Evolutionary conservation across 2,329 filamentous ascomycete species (phyloP), one percentile per base, ranked within the genome.

Genomic region (Huntiella bhutanensis): DNA sequence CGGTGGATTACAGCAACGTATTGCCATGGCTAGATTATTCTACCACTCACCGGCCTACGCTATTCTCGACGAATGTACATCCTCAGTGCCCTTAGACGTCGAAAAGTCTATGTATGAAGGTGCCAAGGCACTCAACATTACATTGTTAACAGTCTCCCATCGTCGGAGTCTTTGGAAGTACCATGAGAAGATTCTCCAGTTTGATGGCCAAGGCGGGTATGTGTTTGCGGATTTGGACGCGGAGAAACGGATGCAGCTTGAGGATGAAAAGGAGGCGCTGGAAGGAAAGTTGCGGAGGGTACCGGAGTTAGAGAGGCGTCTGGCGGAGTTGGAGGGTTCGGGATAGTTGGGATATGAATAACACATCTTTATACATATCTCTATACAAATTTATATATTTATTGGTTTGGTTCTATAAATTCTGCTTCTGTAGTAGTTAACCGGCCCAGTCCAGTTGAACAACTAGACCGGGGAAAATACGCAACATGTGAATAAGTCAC

Each of bases 31-130:
- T 1, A 73, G 91, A 0, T 71, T 94, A 13, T 95, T 95, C 63
- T 96, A 96, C 62, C 88, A 96, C 63, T 71, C 77, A 7, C 88
- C 88, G 0, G 80, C 82, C 55, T 96, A 94, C 60, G 91, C 91
- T 8, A 98, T 98, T 54, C 68, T 98, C 34, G 91, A 98, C 59
- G 91, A 98, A 64, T 98, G 91, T 62, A 98, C 91, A 5, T 87
- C 80, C 48, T 85, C 78, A 45, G 85, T 98, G n/a, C 95, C 92
- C 12, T 71, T 95, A 22, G 88, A 96, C 54, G 86, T 87, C 51
- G 91, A 98, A 58, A 81, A 85, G 59, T 73, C 85, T 58, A 96
- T 98, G 86, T 98, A 98, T 61, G 88, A 95, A 55, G 87, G 85
- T 47, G 91, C 91, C 43, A 96, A 98, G 69, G 70, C 74, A 13